These are phyloP conservation scores for Phytophthora constricta DNA, from an alignment of 352 stramenopile species.

Conservation along the genomic window DNA sequence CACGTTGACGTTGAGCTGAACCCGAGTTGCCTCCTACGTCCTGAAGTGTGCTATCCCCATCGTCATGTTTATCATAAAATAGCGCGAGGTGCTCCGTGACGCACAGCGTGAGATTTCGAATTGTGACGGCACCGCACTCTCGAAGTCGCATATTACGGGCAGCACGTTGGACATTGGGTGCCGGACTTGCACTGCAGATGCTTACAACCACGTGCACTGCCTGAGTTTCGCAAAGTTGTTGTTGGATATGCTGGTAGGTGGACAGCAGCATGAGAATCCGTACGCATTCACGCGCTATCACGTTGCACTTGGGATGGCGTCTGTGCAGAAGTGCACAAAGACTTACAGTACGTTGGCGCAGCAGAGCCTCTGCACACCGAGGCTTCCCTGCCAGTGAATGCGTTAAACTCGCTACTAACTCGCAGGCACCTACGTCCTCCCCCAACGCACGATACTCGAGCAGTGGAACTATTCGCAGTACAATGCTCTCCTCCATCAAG, in stretches of 20 bases:
- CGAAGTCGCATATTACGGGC: slow-evolving; percentile 45
- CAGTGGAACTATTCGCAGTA: slow-evolving; percentile 51
- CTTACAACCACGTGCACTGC: slow-evolving; percentile 65
- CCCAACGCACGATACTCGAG: slow-evolving; percentile 56
- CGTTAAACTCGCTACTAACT: slow-evolving; percentile 45
- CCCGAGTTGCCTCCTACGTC: slow-evolving; percentile 5
- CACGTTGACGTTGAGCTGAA: slow-evolving; percentile 1
- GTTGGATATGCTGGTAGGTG: slow-evolving; percentile 73
- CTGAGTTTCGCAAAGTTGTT: slow-evolving; percentile 59
- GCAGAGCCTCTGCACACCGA: slow-evolving; percentile 50
- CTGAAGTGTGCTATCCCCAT: slow-evolving; percentile 15
- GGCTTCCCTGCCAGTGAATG: slow-evolving; percentile 61
- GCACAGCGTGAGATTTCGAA: slow-evolving; percentile 75
- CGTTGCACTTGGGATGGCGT: slow-evolving; percentile 36
- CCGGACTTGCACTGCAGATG: slow-evolving; percentile 42
- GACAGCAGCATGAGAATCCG: slow-evolving; percentile 66
- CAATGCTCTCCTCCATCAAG: slow-evolving; percentile 59
- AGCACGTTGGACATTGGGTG: slow-evolving; percentile 6
- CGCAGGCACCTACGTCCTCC: slow-evolving; percentile 44
- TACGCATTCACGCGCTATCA: slow-evolving; percentile 55
- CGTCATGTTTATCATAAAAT: slow-evolving; percentile 49
- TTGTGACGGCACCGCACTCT: slow-evolving; percentile 60
- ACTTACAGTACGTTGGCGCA: slow-evolving; percentile 58
- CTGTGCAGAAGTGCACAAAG: slow-evolving; percentile 64
- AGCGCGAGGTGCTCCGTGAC: slow-evolving; percentile 62